A percentile compares a stretch with the other conserved stretches of the same genome.
These are phyloP conservation scores for Calonectria montana DNA, from an alignment of 2,329 filamentous ascomycete species.

Conservation along the genomic window DNA sequence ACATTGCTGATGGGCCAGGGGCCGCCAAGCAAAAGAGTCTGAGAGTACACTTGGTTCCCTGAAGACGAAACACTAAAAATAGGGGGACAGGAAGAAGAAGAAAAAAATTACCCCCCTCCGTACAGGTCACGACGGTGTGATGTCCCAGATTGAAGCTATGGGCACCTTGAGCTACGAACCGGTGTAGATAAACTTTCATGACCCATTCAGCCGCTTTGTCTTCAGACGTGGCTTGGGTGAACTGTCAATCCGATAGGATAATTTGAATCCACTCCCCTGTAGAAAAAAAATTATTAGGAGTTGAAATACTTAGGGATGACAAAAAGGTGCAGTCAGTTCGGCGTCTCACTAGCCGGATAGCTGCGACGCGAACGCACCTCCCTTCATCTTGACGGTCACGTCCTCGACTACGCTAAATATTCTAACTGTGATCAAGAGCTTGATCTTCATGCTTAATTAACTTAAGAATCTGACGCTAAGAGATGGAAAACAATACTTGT, in stretches of 20 bases:
- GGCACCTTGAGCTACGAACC: neutral
- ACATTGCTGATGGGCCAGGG: conserved; percentile 1
- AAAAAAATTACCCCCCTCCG: neutral
- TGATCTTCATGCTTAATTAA: conserved; percentile 5
- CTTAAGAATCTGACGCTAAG: neutral
- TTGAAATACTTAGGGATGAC: neutral
- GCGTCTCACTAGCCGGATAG: conserved; percentile 6
- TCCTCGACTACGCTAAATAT: neutral
- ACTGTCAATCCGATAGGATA: neutral
- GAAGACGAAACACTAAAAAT: conserved; percentile 11
- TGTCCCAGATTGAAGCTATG: conserved; percentile 9
- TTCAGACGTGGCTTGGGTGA: neutral
- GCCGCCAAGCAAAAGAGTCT: neutral
- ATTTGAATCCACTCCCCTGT: neutral
- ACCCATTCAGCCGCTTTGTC: neutral
- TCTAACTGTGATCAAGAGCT: neutral
- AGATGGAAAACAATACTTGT: neutral
- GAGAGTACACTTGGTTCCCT: neutral
- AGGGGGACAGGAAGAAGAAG: too few relatives aligned
- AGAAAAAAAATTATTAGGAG: neutral
- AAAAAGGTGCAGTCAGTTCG: neutral
- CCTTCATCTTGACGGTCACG: conserved; percentile 7
- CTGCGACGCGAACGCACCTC: neutral
- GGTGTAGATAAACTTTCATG: neutral
- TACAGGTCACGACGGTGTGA: neutral